Base-by-base conservation (phyloP, 768 basidiomycete genomes). In the Leucosporidium yakuticum region DNA sequence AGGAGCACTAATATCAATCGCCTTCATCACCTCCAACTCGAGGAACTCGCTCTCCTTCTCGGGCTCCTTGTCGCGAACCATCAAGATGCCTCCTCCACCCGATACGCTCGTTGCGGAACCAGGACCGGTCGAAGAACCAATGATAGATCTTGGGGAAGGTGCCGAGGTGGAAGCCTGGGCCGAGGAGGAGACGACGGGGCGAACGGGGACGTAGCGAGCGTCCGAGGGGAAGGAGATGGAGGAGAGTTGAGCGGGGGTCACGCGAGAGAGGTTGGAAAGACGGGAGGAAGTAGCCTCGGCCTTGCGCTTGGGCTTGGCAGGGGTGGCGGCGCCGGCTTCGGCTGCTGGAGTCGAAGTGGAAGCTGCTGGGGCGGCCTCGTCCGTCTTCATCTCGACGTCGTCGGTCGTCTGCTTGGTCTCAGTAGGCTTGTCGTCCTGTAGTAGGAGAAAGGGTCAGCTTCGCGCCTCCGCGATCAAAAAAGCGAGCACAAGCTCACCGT, bases 261-360 rank as follows among this genome's bases (percentile, higher is more conserved):
- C 94, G 59, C 96, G 87, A 25, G 91, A 89, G 77, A 97, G 88
- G 81, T 99, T 99, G 27, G 85, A 81, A 17, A 90, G 81, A 67
- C 80, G 83, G 80, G 96, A 91, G 19, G 82, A 88, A 4, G 83
- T 79, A 2, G 90, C 86, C 76, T 99, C 96, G 29, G 79, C 76
- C 66, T 83, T 78, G n/a, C 79, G 75, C 67, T 79, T 78, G 73
- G 62, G 54, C 53, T 68, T 66, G 20, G 57, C 23, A 11, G 61
- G 56, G 9, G 59, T 63, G 20, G 63, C 39, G 47, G 62, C 36
- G 21, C n/a, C 60, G 56, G 34, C 51, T 36, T 6, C 63, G 21
- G 12, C 57, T 34, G 54, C 25, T 31, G n/a, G 21, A 15, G 39
- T 44, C 14, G 39, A 44, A 15, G 62, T 63, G 32, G 64, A 36